These are phyloP conservation scores for Orobanche coerulescens DNA, from an alignment of 257 asterid species.

Conservation along the genomic window DNA sequence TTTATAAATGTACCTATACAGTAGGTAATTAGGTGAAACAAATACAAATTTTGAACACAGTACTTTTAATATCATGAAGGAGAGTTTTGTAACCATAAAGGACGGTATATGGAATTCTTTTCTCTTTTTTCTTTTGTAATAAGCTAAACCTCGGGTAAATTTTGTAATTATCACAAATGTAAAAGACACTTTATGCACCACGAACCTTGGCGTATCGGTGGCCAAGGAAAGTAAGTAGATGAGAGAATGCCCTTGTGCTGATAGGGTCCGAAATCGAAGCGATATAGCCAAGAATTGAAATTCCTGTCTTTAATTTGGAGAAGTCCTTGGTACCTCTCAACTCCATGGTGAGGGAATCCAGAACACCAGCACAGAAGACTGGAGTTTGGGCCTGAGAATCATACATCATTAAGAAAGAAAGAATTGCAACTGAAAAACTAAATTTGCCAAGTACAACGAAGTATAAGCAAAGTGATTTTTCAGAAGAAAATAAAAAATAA, in stretches of 20 bases:
- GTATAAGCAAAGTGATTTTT: neutral
- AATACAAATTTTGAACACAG: no score
- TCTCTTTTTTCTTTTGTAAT: no score
- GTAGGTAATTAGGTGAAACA: no score
- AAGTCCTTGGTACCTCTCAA: slow-evolving; percentile 80
- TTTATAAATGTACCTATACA: no score
- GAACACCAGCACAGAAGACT: slow-evolving; percentile 54
- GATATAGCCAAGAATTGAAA: slow-evolving; percentile 77
- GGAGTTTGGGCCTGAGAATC: slow-evolving; percentile 53
- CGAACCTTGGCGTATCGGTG: slow-evolving; percentile 87
- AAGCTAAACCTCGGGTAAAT: no score
- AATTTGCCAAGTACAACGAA: neutral
- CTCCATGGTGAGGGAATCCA: slow-evolving; percentile 61
- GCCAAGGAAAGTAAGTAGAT: slow-evolving; percentile 59
- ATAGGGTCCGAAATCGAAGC: slow-evolving; percentile 59
- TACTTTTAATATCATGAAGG: no score
- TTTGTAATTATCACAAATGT: neutral
- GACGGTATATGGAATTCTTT: no score
- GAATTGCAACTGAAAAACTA: neutral
- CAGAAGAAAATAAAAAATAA: no score
- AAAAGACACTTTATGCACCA: neutral
- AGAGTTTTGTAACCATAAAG: no score
- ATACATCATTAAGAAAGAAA: slow-evolving; percentile 9
- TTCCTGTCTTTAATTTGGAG: slow-evolving; percentile 72
- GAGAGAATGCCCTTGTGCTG: slow-evolving; percentile 51